Evolutionary conservation across 768 basidiomycete genomes (phyloP), one percentile per base, ranked within the genome.

Genomic region (Macrolepiota albuminosa): DNA sequence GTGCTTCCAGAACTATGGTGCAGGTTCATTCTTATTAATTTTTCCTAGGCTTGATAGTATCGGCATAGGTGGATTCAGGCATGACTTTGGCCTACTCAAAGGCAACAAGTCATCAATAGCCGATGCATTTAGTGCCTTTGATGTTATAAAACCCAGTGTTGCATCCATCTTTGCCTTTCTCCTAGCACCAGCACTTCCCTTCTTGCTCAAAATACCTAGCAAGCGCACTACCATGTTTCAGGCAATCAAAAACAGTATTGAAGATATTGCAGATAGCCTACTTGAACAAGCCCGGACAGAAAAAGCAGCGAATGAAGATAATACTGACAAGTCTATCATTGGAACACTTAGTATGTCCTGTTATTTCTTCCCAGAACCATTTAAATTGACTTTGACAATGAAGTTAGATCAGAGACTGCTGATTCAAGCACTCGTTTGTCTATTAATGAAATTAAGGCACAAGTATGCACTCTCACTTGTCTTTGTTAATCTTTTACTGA

Each of bases 31-130:
- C 14, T 51, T 43, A 26, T 26, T 42, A 42, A 18, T 40, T 3
- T 45, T 48, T 46, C 18, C 24, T 18, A 81, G 81, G 6, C 66
- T 84, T 6, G 83, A 84, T 59, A 74, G 66, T 18, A 74, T 84
- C 39, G 81, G 83, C 9, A 72, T 78, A 29, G 78, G 79, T 2
- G 77, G 77, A 0, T 84, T 84, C 61, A 76, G 76, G n/a, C 76
- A 83, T 61, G 70, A 81, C 61, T 84, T 84, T 59, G 73, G 72
- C 16, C 63, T 77, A 2, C 73, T 84, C 6, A 72, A 76, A 31
- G 80, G 81, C 14, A 70, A 75, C 50, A 58, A 60, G 14, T 71
- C 76, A 6, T 52, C 64, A 2, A 70, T 82, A 29, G 65, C 67
- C 2, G 62, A 67, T 3, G 67, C 70, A 0, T 72, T 78, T 31